These are phyloP conservation scores for Globisporangium sylvaticum DNA, from an alignment of 352 stramenopile genomes.

Conservation along the genomic window DNA sequence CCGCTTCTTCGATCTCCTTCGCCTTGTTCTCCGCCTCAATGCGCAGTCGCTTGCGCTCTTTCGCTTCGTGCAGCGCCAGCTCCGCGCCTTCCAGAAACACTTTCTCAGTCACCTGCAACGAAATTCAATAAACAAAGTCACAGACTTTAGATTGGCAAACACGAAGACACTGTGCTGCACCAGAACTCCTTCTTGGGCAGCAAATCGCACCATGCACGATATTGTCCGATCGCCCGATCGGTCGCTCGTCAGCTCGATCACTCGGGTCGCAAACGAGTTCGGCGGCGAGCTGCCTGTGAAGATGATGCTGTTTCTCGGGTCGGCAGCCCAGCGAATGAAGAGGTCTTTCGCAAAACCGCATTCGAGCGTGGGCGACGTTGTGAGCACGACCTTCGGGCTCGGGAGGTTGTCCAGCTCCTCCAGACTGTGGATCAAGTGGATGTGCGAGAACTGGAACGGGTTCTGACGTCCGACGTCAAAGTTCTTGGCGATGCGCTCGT, in stretches of 20 bases:
- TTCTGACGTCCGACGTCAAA: constrained; percentile 87
- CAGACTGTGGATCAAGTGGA: constrained; percentile 82
- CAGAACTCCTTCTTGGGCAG: neutral
- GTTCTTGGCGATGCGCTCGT: constrained; percentile 87
- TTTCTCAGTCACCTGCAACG: constrained; percentile 50
- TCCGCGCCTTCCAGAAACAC: constrained; percentile 83
- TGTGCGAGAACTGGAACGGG: constrained; percentile 88
- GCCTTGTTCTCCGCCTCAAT: constrained; percentile 85
- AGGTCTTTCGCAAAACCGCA: constrained; percentile 83
- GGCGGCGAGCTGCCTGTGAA: constrained; percentile 67
- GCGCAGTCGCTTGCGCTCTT: constrained; percentile 77
- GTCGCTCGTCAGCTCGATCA: constrained; percentile 55
- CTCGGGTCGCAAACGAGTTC: constrained; percentile 63
- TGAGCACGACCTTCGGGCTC: constrained; percentile 83
- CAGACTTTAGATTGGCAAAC: too few relatives aligned
- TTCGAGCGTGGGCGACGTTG: constrained; percentile 74
- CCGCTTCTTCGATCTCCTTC: constrained; percentile 85
- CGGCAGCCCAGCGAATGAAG: constrained; percentile 78
- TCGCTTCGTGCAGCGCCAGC: constrained; percentile 82
- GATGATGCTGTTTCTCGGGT: constrained; percentile 79
- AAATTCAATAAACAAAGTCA: too few relatives aligned
- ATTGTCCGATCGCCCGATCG: constrained; percentile 43
- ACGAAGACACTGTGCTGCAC: too few relatives aligned
- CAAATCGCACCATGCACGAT: constrained; percentile 45
- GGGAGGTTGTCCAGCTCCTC: constrained; percentile 85